A percentile compares a stretch with the other conserved stretches of the same genome.
Conservation (phyloP, 2,329 filamentous ascomycete genomes). For the Monosporascus sp. region DNA sequence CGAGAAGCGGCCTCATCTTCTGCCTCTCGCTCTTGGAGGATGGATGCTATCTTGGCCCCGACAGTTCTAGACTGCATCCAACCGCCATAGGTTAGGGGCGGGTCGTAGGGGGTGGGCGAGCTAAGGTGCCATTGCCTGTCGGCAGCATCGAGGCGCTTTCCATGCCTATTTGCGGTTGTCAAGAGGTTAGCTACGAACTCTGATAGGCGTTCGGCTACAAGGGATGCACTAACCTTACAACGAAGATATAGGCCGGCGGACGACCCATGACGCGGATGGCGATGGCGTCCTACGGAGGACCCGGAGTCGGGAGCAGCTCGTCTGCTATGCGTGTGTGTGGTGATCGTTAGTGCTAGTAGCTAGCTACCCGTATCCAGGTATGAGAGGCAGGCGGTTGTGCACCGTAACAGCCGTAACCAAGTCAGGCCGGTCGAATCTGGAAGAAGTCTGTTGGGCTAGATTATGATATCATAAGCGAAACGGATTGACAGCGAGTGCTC, state of each 20-base stretch:
- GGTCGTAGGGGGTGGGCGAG: constrained; percentile 91
- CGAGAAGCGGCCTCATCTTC: constrained; percentile 26
- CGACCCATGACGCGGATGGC: constrained; percentile 33
- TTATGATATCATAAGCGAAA: neutral
- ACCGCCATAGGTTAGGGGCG: constrained; percentile 88
- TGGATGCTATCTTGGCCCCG: constrained; percentile 75
- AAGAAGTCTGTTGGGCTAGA: neutral
- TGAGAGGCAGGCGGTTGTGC: too few relatives aligned
- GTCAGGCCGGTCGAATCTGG: neutral
- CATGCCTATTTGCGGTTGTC: constrained; percentile 55
- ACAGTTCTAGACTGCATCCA: constrained; percentile 83
- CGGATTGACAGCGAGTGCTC: too few relatives aligned
- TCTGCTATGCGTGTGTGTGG: too few relatives aligned
- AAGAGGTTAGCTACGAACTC: constrained; percentile 1
- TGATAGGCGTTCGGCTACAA: neutral
- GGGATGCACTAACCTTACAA: constrained; percentile 38
- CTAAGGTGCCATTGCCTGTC: constrained; percentile 94
- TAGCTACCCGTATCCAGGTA: too few relatives aligned
- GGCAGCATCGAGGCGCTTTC: constrained; percentile 86
- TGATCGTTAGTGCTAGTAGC: too few relatives aligned
- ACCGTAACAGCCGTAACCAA: neutral
- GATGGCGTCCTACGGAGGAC: neutral
- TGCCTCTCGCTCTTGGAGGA: constrained; percentile 52
- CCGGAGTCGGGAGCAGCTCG: too few relatives aligned
- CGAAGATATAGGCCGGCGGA: constrained; percentile 45